Evolutionary conservation across 257 asterid genomes (phyloP).

Genomic region (Schizonepeta tenuifolia): DNA sequence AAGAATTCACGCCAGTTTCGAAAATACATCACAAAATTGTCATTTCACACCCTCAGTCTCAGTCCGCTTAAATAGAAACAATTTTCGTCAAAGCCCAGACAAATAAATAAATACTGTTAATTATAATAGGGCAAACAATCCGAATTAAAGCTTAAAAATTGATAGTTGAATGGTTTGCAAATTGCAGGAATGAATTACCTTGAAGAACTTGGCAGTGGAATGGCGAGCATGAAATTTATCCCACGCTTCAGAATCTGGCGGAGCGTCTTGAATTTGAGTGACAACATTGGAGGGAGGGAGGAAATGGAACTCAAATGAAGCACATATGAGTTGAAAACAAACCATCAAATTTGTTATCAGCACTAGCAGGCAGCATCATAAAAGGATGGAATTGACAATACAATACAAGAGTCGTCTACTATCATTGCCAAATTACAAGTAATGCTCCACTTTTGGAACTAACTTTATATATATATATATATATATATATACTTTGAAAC

Average conservation of each 20-base stretch:
- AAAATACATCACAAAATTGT: neutral
- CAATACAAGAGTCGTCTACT: too few species aligned
- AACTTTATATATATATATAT: too few species aligned
- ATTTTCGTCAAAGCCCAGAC: neutral
- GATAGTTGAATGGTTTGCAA: neutral
- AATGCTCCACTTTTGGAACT: too few species aligned
- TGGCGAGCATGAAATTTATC: slow-evolving; percentile 74
- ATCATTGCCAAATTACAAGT: too few species aligned
- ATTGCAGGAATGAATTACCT: slow-evolving; percentile 44
- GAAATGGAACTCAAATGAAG: slow-evolving; percentile 63
- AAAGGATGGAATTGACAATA: too few species aligned
- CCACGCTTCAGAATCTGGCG: slow-evolving; percentile 73
- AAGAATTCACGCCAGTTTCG: neutral
- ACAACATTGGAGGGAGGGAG: slow-evolving; percentile 41
- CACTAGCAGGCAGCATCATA: too few species aligned
- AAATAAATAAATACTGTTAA: too few species aligned
- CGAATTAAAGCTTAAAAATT: neutral
- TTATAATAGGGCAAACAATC: too few species aligned
- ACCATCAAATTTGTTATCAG: too few species aligned
- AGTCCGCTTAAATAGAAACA: neutral
- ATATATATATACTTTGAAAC: too few species aligned
- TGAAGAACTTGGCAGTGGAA: slow-evolving; percentile 88
- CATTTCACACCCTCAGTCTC: neutral
- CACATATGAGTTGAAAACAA: too few species aligned
- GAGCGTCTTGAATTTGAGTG: slow-evolving; percentile 30